Percentiles rank a stretch among this genome's conserved stretches.
Evolutionary conservation across 495 filamentous ascomycete genomes (phyloP).

Genomic region (Acidiella bohemica): DNA sequence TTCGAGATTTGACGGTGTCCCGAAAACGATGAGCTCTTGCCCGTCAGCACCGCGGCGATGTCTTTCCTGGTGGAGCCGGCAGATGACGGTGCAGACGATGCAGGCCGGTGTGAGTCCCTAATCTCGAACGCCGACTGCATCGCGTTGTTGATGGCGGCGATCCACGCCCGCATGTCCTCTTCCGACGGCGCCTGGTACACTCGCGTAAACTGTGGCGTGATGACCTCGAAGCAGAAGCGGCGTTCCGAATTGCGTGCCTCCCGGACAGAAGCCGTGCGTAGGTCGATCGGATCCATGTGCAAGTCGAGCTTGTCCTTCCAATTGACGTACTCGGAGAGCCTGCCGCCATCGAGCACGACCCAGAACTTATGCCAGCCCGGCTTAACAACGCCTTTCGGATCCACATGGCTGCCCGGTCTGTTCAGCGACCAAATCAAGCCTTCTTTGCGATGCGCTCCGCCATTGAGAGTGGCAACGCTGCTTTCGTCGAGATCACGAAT

Average conservation of each 20-base stretch:
- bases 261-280: constrained; percentile 90
- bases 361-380: constrained; percentile 99
- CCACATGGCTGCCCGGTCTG: constrained; percentile 83
- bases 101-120: constrained; percentile 40
- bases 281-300: constrained; percentile 96
- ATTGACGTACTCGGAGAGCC: constrained; percentile 94
- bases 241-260: constrained; percentile 89
- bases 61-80: constrained; percentile 50
- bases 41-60: constrained; percentile 81
- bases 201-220: constrained; percentile 90
- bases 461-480: constrained; percentile 31
- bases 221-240: constrained; percentile 96
- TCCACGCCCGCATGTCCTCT: constrained; percentile 97
- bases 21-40: constrained; percentile 73
- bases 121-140: constrained; percentile 90
- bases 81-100: constrained; percentile 29
- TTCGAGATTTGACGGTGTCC: constrained; percentile 40
- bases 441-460: constrained; percentile 61
- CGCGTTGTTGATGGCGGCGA: constrained; percentile 91
- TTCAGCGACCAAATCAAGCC: constrained; percentile 90
- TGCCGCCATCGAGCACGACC: constrained; percentile 94
- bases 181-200: constrained; percentile 97
- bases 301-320: constrained; percentile 96
- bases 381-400: constrained; percentile 89
- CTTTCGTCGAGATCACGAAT: constrained; percentile 76